Evolutionary conservation across 352 stramenopile genomes (phyloP), one percentile per base, ranked within the genome.

Genomic region (Pythium biforme): DNA sequence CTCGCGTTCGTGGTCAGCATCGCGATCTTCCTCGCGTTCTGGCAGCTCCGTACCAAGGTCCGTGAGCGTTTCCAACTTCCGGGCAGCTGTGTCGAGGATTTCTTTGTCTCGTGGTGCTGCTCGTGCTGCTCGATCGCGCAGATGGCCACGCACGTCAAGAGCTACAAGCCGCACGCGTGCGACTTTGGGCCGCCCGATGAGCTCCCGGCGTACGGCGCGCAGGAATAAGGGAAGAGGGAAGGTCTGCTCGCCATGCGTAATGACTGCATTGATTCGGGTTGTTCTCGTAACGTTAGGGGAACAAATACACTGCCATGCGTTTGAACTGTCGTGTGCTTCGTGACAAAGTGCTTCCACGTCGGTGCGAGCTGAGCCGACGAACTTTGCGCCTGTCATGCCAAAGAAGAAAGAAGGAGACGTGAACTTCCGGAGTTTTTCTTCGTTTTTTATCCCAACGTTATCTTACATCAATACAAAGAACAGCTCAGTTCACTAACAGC

Each of bases 121-220:
- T 56, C 50, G 50, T 47, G 50, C 50, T 56, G 50, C 33, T 45
- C 50, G 50, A 45, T 56, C 20, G 50, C 50, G 22, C 57, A 64
- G 22, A 49, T 64, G 46, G 57, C 57, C 14, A 64, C 57, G 14
- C 57, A 64, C 47, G 57, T 64, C 9, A 47, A 57, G 48, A 64
- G 57, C 39, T 63, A 63, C 56, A 63, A 48, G 23, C 45, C 56
- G 1, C 39, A 26, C 17, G 10, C 14, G 1, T 63, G 56, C 25
- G 29, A 39, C 25, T 63, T 63, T 49, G 56, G 54, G 22, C 33
- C 33, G 34, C 52, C 52, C 25, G 52, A 59, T 26, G 39, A 49
- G 34, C 34, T 59, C n/a, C 29, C 48, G 11, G 48, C 48, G 27
- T 55, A 55, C n/a, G 48, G 14, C 10, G n/a, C 27, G 17, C 10